Percentiles rank a stretch among this genome's conserved stretches.
Evolutionary conservation across 306 rosid genomes (phyloP).

Genomic region (Sphenostylis stenocarpa): DNA sequence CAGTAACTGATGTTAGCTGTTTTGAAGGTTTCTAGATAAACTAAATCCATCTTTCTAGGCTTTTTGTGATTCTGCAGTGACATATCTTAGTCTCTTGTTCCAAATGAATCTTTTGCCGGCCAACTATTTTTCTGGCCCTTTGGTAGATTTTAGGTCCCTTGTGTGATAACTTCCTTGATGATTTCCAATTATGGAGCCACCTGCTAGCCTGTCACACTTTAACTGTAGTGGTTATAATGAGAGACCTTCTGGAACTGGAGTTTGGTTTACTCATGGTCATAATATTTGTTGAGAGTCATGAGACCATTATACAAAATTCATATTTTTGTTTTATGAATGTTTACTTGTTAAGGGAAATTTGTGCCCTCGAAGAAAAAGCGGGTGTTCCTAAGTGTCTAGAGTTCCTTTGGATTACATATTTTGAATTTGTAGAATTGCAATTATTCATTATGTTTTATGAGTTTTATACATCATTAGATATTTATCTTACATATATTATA

Average conservation of each 20-base stretch:
- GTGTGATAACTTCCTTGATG: background rate
- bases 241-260: conserved; percentile 52
- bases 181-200: background rate
- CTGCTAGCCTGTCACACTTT: background rate
- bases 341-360: background rate
- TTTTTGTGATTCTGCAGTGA: background rate
- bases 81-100: background rate
- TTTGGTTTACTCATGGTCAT: conserved; percentile 32
- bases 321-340: background rate
- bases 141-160: background rate
- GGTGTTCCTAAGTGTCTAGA: background rate
- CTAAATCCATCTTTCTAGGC: background rate
- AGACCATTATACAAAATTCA: no score
- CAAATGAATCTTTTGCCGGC: background rate
- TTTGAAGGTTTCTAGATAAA: background rate
- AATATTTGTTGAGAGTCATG: background rate
- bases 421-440: background rate
- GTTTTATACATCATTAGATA: background rate
- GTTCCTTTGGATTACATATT: background rate
- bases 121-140: background rate
- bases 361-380: background rate
- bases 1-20: background rate
- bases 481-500: background rate
- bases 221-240: background rate
- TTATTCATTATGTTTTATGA: background rate